Percentiles rank a stretch among this genome's conserved stretches.
phyloP scores from a whole-genome alignment of 345 rosid genomes.

The Eucalyptus polyanthemos region DNA sequence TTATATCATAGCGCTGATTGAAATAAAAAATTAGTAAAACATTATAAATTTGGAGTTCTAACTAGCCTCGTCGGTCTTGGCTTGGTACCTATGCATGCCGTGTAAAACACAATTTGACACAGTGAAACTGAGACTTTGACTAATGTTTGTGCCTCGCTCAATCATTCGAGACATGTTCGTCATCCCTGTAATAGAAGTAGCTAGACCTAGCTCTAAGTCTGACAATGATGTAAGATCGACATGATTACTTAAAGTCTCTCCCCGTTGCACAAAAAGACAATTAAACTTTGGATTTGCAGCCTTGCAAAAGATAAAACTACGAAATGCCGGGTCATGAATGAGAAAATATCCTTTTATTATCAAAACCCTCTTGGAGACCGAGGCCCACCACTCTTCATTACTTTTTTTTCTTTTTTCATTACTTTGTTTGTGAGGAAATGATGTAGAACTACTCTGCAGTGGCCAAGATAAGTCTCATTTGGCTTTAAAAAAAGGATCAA shows the following conservation, averaged over 20 bases:
- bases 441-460: neutral
- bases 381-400: neutral
- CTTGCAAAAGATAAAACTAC: neutral
- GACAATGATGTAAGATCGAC: neutral
- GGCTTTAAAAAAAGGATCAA: neutral
- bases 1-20: neutral
- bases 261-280: neutral
- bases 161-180: neutral
- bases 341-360: neutral
- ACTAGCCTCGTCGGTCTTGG: neutral
- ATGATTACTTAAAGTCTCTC: neutral
- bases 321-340: neutral
- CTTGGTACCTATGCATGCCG: neutral
- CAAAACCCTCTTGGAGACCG: neutral
- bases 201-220: neutral
- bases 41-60: neutral
- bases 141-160: neutral
- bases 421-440: neutral
- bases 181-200: neutral
- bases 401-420: neutral
- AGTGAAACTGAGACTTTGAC: neutral
- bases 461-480: neutral
- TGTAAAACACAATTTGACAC: neutral
- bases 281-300: neutral
- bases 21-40: neutral